Percentiles rank a stretch among this genome's conserved stretches.
Evolutionary conservation across 345 rosid genomes (phyloP).

Genomic region (Euphorbia pulcherrima): DNA sequence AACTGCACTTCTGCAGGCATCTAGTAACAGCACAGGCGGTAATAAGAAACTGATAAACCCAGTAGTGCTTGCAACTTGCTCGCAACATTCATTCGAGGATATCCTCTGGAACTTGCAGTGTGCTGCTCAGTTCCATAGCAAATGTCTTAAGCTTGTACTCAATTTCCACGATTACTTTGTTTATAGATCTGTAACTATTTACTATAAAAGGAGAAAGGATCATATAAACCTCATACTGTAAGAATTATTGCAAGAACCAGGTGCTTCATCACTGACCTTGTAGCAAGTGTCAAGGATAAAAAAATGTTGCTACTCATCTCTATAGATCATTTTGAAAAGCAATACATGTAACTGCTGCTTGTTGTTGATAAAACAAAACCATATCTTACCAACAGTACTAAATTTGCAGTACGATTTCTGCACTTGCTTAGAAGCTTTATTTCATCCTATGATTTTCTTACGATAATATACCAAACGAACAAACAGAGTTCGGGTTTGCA

Average conservation of each 20-base stretch:
- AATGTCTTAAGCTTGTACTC: background rate
- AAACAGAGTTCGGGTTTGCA: background rate
- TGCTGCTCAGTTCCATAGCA: conserved; percentile 47
- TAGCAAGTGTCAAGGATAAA: background rate
- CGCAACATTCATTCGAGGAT: conserved; percentile 48
- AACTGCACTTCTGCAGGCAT: conserved; percentile 29
- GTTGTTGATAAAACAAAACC: background rate
- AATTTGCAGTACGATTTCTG: background rate
- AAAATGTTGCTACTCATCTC: background rate
- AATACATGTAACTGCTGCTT: background rate
- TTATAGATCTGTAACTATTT: background rate
- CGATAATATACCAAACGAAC: too few species aligned
- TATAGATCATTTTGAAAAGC: background rate
- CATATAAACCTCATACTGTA: background rate
- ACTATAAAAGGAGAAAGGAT: too few species aligned
- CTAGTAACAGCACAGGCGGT: conserved; percentile 32
- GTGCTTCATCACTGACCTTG: background rate
- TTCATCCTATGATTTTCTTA: background rate
- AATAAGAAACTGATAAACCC: conserved; percentile 34
- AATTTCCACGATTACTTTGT: background rate
- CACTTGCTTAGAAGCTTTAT: background rate
- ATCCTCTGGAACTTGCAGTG: conserved; percentile 51
- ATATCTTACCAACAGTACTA: background rate
- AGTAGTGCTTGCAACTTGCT: conserved; percentile 34
- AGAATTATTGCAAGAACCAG: background rate